Conservation (phyloP, 805 yeast genomes). For the Nadsonia fulvescens region DNA sequence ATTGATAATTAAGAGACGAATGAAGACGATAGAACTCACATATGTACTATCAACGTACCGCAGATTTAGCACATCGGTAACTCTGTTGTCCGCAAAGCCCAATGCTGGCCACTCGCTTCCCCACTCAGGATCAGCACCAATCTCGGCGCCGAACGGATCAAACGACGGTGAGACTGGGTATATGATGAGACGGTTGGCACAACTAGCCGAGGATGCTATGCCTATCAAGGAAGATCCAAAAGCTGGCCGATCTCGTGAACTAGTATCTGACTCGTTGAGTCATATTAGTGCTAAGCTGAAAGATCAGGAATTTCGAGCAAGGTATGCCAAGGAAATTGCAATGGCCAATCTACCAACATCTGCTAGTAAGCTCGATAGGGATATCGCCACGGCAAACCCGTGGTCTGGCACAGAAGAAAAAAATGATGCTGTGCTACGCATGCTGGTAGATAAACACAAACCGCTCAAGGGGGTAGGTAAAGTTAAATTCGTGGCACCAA, state of each 20-base stretch:
- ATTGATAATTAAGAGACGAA: no score
- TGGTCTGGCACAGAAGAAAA: slow-evolving; percentile 42
- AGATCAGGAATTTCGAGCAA: slow-evolving; percentile 20
- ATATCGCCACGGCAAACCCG: slow-evolving; percentile 31
- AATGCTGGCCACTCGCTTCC: no score
- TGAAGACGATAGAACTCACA: no score
- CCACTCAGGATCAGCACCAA: no score
- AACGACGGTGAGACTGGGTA: no score
- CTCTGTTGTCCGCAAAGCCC: no score
- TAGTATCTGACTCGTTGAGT: not conserved
- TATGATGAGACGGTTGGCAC: slow-evolving; percentile 22
- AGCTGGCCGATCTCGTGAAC: slow-evolving; percentile 15
- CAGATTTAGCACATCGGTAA: no score
- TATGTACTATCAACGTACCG: no score
- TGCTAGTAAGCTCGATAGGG: slow-evolving; percentile 27
- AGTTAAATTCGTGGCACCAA: not conserved
- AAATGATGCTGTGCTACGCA: slow-evolving; percentile 30
- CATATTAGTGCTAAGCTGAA: slow-evolving; percentile 11
- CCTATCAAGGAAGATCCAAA: slow-evolving; percentile 20
- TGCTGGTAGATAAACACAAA: slow-evolving; percentile 35
- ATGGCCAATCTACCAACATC: slow-evolving; percentile 25
- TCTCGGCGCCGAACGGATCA: no score
- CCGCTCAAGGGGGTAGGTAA: slow-evolving; percentile 15
- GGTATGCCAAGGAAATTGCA: slow-evolving; percentile 25
- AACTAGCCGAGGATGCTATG: slow-evolving; percentile 26